Conservation (phyloP, 345 rosid species). For the Gossypium turneri region DNA sequence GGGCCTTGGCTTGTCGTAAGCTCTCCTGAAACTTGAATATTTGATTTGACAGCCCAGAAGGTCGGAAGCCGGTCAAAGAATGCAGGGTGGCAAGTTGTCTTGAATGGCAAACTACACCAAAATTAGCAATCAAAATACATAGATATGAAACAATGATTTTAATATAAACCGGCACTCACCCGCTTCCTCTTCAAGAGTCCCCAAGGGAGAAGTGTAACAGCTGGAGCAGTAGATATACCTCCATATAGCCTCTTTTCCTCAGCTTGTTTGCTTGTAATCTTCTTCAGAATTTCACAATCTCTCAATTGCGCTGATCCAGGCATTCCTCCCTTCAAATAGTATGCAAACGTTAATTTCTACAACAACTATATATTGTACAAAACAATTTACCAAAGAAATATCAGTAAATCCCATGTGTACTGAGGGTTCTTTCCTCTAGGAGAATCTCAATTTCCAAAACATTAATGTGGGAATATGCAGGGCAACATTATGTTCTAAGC, state of each 20-base stretch:
- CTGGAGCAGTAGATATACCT: slow-evolving; percentile 94
- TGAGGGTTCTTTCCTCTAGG: neutral
- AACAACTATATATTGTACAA: neutral
- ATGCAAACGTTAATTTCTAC: slow-evolving; percentile 3
- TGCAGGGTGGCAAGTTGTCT: slow-evolving; percentile 91
- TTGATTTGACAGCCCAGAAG: slow-evolving; percentile 90
- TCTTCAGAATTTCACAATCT: slow-evolving; percentile 61
- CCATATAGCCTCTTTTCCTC: slow-evolving; percentile 70
- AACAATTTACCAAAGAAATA: neutral
- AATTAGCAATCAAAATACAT: slow-evolving; percentile 36
- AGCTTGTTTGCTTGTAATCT: slow-evolving; percentile 72
- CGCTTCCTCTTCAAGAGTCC: slow-evolving; percentile 73
- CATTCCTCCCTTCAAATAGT: slow-evolving; percentile 79
- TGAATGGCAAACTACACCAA: slow-evolving; percentile 49
- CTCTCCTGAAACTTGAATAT: slow-evolving; percentile 78
- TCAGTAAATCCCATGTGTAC: neutral
- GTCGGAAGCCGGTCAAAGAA: slow-evolving; percentile 71
- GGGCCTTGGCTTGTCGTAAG: slow-evolving; percentile 96
- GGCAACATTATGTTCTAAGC: neutral
- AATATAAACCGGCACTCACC: slow-evolving; percentile 33
- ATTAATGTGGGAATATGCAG: neutral
- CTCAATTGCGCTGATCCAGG: slow-evolving; percentile 88
- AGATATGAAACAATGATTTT: neutral
- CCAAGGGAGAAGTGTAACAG: slow-evolving; percentile 93
- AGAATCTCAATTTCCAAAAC: neutral